Base-by-base conservation (phyloP, 768 basidiomycete genomes). In the Termitomyces sp. region DNA sequence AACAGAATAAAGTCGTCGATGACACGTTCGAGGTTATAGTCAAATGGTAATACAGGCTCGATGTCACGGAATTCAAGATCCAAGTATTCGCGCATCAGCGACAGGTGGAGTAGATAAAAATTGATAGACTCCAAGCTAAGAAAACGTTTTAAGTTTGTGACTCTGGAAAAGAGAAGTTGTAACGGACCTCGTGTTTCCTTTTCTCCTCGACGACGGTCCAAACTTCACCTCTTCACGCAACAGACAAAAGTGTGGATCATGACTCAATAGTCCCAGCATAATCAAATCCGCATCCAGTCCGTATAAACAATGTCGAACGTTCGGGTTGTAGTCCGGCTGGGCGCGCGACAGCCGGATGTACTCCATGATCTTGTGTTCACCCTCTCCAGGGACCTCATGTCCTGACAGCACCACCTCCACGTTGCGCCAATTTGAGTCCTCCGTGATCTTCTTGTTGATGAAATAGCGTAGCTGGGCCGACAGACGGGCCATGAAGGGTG, bases 311-410 rank as follows among this genome's bases (percentile, higher is more conserved):
- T 99, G 97, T 66, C 97, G 90, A 58, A 95, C 84, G 74, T 98
- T 98, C 4, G 96, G 93, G 75, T 97, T 91, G 78, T 98, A 96
- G 72, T 93, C 90, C 8, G 91, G 92, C 73, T 98, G 97, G 35
- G 97, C 96, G 67, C 96, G 91, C 56, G 91, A 89, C 63, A 94
- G 77, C 42, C 97, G 90, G 72, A 99, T 98, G 75, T 96, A 99
- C 73, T 98, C 97, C 92, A 98, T 98, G 67, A 99, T 96, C 81
- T 99, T 99, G 84, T 99, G 97, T 72, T 99, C 97, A 62, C 97
- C 97, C 75, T 99, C 97, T 66, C 97, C 97, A 0, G 97, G 97
- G 3, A 98, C 96, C 68, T 99, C 96, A 73, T 98, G 95, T 12
- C 97, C 97, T 33, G 94, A 96, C 40, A 99, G 80, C 42, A 99